These are phyloP conservation scores for Mariannaea elegans DNA, from an alignment of 2,329 filamentous ascomycete species.

Conservation along the genomic window DNA sequence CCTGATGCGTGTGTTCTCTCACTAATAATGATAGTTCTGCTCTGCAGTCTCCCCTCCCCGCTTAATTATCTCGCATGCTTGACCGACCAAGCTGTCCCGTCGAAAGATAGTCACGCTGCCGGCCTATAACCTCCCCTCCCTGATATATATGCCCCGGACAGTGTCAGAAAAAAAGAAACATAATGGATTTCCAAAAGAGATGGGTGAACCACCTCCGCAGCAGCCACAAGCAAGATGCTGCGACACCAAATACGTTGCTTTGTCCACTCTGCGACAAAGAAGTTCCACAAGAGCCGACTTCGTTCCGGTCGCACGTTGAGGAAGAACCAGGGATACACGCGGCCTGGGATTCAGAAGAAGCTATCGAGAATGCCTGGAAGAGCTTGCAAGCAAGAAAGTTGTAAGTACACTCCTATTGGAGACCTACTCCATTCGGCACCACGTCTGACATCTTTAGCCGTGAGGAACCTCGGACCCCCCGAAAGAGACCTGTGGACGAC, in stretches of 20 bases:
- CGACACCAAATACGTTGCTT: neutral
- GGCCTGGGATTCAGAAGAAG: neutral
- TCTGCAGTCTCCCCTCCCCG: too few species aligned
- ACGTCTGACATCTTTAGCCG: neutral
- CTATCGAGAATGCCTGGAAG: neutral
- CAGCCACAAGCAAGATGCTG: neutral
- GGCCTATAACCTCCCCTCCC: too few species aligned
- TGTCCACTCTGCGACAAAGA: neutral
- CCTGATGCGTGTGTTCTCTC: too few species aligned
- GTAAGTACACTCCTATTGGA: neutral
- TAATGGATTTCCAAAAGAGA: neutral
- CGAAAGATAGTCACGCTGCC: too few species aligned
- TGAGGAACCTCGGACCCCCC: neutral
- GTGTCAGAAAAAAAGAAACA: neutral
- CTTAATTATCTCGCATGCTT: too few species aligned
- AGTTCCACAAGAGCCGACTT: neutral
- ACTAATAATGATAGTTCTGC: too few species aligned
- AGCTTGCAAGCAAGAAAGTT: neutral
- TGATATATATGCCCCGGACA: too few species aligned
- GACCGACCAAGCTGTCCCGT: too few species aligned
- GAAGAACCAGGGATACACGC: neutral
- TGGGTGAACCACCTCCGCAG: neutral
- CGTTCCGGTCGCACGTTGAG: constrained; percentile 1
- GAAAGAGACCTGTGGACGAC: constrained; percentile 1
- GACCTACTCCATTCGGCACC: neutral